phyloP scores from a whole-genome alignment of 176 grass and related monocot species.

The Cenchrus purpureus region DNA sequence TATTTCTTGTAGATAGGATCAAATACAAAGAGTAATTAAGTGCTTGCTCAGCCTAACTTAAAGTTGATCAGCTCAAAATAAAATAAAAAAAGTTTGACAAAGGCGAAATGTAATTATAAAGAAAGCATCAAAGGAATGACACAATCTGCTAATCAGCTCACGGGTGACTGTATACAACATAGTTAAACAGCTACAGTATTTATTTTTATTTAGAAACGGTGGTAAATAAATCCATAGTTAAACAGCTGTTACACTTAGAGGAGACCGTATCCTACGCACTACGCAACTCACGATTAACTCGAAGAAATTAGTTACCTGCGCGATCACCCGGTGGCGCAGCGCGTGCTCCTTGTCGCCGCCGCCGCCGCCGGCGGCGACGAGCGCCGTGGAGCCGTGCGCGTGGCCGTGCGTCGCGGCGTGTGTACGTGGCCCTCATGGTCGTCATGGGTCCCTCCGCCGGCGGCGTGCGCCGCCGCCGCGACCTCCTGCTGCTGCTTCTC shows the following conservation, averaged over 20 bases:
- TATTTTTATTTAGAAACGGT: no score
- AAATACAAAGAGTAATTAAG: no score
- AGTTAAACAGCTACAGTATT: no score
- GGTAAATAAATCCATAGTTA: neutral
- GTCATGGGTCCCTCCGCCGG: neutral
- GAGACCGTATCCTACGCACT: no score
- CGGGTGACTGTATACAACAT: no score
- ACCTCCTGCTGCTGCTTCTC: constrained; percentile 34
- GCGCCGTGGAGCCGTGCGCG: constrained; percentile 49
- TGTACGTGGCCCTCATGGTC: constrained; percentile 35
- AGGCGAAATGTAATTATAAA: no score
- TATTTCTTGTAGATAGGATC: no score
- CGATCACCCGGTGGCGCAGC: constrained; percentile 53
- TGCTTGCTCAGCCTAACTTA: no score
- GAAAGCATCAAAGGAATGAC: no score
- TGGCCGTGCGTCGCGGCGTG: constrained; percentile 56
- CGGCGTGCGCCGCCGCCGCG: neutral
- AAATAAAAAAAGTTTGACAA: no score
- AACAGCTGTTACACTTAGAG: neutral
- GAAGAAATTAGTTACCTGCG: constrained; percentile 43
- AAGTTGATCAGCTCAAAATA: no score
- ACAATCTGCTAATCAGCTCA: no score
- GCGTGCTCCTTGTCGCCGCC: constrained; percentile 37
- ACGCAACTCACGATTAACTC: neutral
- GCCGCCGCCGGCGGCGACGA: constrained; percentile 34